Evolutionary conservation across 306 rosid species (phyloP), one percentile per base, ranked within the genome.

Genomic region (Sindora glabra): DNA sequence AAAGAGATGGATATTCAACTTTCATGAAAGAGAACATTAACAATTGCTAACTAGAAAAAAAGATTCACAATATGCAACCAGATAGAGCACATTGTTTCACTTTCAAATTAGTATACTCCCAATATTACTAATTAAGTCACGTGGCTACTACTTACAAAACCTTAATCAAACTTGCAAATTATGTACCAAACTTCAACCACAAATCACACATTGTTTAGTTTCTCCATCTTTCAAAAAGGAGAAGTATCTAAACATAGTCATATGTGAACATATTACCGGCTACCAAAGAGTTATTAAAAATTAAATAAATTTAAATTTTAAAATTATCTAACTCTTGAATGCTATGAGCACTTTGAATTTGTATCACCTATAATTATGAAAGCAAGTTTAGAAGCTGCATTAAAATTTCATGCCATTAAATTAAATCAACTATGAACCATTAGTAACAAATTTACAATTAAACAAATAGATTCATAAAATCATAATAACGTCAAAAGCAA

Each of bases 351-450:
- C 77, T 86, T 86, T 21, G 89, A 78, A 10, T 77, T 69, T 59
- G 62, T 76, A 73, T 88, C 96, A 5, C 80, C 68, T 51, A 92
- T 78, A 63, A 92, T 78, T 57, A 96, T 88, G 76, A 92, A 92
- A 34, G 96, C 92, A 2, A 96, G 99, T 83, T 82, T 92, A 92
- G 58, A 79, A 92, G 86, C 99, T 88, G 87, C 85, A 74, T 55
- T 60, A 47, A 64, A 21, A 62, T 17, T 36, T 2, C 48, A 56
- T 61, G 23, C n/a, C 64, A n/a, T n/a, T n/a, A n/a, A n/a, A 74
- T 47, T 40, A 68, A 64, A 27, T 52, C 60, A 26, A 38, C 29
- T n/a, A 11, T n/a, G n/a, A n/a, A 22, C 25, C 34, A 21, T 25
- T 9, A 37, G 34, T 45, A 15, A 46, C 10, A 45, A 14, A 66